Evolutionary conservation across 2,329 filamentous ascomycete genomes (phyloP), one percentile per base, ranked within the genome.

Genomic region (Sporothrix variecibatus): DNA sequence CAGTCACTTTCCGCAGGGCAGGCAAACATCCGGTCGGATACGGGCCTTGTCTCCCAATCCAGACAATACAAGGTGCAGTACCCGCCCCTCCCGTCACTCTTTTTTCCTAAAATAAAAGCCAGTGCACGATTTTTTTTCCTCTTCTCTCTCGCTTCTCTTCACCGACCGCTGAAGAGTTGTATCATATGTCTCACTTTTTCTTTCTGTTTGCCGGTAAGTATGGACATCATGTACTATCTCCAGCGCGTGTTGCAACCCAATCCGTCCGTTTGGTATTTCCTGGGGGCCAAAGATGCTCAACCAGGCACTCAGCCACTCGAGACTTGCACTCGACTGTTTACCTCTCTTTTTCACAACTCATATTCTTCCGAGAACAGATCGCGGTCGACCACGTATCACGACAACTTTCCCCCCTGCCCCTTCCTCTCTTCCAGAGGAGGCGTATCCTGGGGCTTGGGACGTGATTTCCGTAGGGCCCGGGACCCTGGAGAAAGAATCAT

Each of bases 11-110:
- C 62, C n/a, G 62, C 38, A 46, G 8, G 38, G 40, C 28, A 34
- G 28, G 56, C 62, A 46, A n/a, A 20, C 62, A 46, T 67, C 62
- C 62, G 62, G 23, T 67, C 62, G 62, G 62, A 67, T 46, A n/a
- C 38, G 62, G 62, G 23, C 62, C 38, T 46, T n/a, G 56, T 38
- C 58, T 62, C 60, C 60, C 23, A 46, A 65, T 4, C 4, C 60
- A 17, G 4, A 49, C 3, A 20, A 49, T 17, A 49, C 20, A 26
- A 12, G 38, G 38, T 46, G 62, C 62, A 67, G 38, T 40, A 67
- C 43, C 62, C 62, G 62, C 38, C n/a, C 38, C 34, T 43, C 31
- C 60, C 12, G 7, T 34, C 43, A 15, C 15, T 20, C 6, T 43
- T 12, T 43, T 43, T 43, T 43, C 12, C 6, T 43, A 1, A 20